Conservation (phyloP, 768 basidiomycete genomes). For the Suillus hirtellus region DNA sequence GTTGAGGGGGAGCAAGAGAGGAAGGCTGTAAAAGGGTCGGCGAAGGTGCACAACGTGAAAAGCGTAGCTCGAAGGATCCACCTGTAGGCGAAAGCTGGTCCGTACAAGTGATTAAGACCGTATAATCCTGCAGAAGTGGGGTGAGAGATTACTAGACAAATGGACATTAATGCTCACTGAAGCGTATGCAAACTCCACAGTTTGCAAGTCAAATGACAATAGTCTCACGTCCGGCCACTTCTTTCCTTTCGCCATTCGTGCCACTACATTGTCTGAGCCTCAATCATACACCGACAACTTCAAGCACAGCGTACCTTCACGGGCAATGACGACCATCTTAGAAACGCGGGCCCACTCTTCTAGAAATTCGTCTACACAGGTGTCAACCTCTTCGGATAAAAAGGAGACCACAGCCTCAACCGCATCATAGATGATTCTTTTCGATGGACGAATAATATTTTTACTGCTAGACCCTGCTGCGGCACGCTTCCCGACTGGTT, state of each 20-base stretch:
- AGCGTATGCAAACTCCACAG: slow-evolving; percentile 87
- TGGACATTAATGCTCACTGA: slow-evolving; percentile 37
- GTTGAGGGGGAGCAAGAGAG: slow-evolving; percentile 27
- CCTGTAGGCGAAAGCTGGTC: slow-evolving; percentile 70
- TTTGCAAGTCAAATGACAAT: slow-evolving; percentile 88
- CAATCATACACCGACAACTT: background rate
- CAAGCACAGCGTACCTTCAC: slow-evolving; percentile 61
- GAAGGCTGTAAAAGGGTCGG: slow-evolving; percentile 14
- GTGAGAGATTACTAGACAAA: background rate
- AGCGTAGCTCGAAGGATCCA: slow-evolving; percentile 72
- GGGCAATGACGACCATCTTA: slow-evolving; percentile 91
- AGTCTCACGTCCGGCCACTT: slow-evolving; percentile 77
- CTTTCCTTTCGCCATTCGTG: slow-evolving; percentile 75
- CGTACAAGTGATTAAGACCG: slow-evolving; percentile 75
- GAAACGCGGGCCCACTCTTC: slow-evolving; percentile 93
- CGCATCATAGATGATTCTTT: slow-evolving; percentile 88
- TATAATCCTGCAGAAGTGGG: slow-evolving; percentile 54
- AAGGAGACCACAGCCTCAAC: slow-evolving; percentile 88
- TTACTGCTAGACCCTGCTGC: slow-evolving; percentile 50
- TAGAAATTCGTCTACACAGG: slow-evolving; percentile 86
- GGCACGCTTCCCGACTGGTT: slow-evolving; percentile 72
- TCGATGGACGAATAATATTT: slow-evolving; percentile 75
- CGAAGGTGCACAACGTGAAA: slow-evolving; percentile 48
- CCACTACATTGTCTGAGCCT: slow-evolving; percentile 48
- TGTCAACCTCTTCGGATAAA: slow-evolving; percentile 81